Evolutionary conservation across 2,329 filamentous ascomycete species (phyloP).

Genomic region (Escovopsis weberi): DNA sequence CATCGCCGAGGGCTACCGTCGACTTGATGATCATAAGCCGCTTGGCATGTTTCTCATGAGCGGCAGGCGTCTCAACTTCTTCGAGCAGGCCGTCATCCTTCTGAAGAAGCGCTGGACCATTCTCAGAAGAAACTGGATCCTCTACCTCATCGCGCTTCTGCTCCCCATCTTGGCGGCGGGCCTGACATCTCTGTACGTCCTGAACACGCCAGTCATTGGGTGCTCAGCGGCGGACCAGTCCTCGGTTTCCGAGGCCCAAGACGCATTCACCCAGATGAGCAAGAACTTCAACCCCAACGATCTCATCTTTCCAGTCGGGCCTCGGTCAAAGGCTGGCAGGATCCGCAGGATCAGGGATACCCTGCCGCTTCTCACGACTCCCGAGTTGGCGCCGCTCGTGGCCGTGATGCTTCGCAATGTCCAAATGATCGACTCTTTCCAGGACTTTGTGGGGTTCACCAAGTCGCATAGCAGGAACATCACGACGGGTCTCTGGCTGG

Average conservation of each 20-base stretch:
- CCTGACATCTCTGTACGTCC: conserved; percentile 63
- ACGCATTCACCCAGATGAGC: conserved; percentile 23
- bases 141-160: conserved; percentile 58
- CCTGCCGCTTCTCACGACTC: conserved; percentile 22
- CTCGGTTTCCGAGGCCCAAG: conserved; percentile 24
- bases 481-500: conserved; percentile 65
- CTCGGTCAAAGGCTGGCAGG: conserved; percentile 22
- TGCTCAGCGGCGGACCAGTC: conserved; percentile 38
- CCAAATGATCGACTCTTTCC: conserved; percentile 45
- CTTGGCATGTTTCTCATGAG: conserved; percentile 44
- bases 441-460: conserved; percentile 56
- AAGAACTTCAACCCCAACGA: conserved; percentile 5
- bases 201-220: conserved; percentile 33
- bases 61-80: conserved; percentile 54
- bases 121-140: conserved; percentile 62
- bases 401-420: conserved; percentile 16
- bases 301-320: conserved; percentile 19
- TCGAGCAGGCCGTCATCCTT: conserved; percentile 56
- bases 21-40: conserved; percentile 8
- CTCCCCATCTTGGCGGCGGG: conserved; percentile 70
- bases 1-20: no score
- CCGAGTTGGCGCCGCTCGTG: conserved; percentile 9
- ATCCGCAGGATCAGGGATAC: conserved; percentile 20
- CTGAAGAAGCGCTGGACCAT: conserved; percentile 68
- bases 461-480: conserved; percentile 48